Conservation (phyloP, 495 filamentous ascomycete species). For the Trichoderma parareesei region DNA sequence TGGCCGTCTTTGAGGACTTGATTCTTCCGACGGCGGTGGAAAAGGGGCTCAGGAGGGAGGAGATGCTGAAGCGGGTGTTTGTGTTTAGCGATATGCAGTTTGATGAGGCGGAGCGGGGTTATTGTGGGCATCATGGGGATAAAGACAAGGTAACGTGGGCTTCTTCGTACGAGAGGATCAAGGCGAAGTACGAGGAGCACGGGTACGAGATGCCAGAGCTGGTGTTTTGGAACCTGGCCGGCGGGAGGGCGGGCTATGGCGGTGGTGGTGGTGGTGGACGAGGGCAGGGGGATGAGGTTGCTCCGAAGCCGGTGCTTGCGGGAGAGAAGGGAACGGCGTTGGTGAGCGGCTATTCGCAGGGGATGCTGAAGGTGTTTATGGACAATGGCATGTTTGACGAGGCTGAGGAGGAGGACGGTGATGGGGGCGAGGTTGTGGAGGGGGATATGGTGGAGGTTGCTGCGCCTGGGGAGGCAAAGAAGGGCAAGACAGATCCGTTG, state of each 20-base stretch:
- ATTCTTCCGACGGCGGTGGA: slow-evolving; percentile 38
- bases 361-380: slow-evolving; percentile 41
- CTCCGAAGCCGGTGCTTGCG: slow-evolving; percentile 33
- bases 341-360: slow-evolving; percentile 41
- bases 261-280: not conserved
- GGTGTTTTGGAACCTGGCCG: slow-evolving; percentile 44
- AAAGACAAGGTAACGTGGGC: not conserved
- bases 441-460: slow-evolving; percentile 23
- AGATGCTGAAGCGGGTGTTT: slow-evolving; percentile 44
- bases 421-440: slow-evolving; percentile 18
- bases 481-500: slow-evolving; percentile 28
- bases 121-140: not conserved
- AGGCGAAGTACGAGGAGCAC: slow-evolving; percentile 26
- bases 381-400: slow-evolving; percentile 32
- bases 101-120: slow-evolving; percentile 19
- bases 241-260: slow-evolving; percentile 21
- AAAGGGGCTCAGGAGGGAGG: slow-evolving; percentile 28
- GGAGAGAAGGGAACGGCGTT: slow-evolving; percentile 29
- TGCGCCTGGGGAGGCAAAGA: slow-evolving; percentile 14
- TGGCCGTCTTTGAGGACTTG: slow-evolving; percentile 34
- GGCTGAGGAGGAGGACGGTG: slow-evolving; percentile 23
- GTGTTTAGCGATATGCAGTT: slow-evolving; percentile 45
- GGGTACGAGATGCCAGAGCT: slow-evolving; percentile 43
- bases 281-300: slow-evolving; percentile 13
- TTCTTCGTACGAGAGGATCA: slow-evolving; percentile 32